Base-by-base conservation (phyloP, 1,284 basidiomycete genomes). In the Marasmius oreades region DNA sequence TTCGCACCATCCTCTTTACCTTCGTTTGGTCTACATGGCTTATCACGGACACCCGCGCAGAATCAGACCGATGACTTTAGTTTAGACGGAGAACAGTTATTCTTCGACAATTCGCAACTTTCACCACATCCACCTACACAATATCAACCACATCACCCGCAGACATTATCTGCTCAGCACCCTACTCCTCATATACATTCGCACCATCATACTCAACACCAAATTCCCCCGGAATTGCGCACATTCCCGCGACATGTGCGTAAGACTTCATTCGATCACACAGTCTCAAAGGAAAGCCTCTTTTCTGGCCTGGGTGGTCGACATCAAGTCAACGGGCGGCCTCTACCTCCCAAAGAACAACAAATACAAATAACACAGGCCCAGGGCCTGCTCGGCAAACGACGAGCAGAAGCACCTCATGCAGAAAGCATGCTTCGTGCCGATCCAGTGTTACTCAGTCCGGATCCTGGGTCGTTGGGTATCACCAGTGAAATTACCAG, bases 251-350 rank as follows among this genome's bases (percentile, higher is more conserved):
- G 86, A 58, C 86, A 90, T 66, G 90, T 94, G 56, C 84, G 93
- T 61, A 94, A 95, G 77, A 93, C 93, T 45, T 93, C 90, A 70
- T 95, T 94, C 68, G 93, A 95, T 72, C 93, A 94, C 70, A 93
- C 92, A 0, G 85, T 94, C 28, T 78, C 81, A 37, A 81, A 81
- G 63, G 82, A 89, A 61, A 83, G 81, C 44, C 79, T 86, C 55
- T 73, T 85, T 59, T 67, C 75, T 34, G 80, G 78, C 51, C 69
- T 83, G 55, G 78, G 77, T 63, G 86, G 86, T 59, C 77, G 89
- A 53, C 89, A 91, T 72, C 89, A 91, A 68, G 83, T 90, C 60
- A 88, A 92, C 67, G 88, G 87, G 43, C 85, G 83, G 65, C 85
- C 88, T 28, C 71, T 83, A 61, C 78, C 82, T 48, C 81, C 83